Percentiles rank a stretch among this genome's conserved stretches.
phyloP scores from a whole-genome alignment of 805 yeast genomes.

The Zygosaccharomyces kombuchaensis region DNA sequence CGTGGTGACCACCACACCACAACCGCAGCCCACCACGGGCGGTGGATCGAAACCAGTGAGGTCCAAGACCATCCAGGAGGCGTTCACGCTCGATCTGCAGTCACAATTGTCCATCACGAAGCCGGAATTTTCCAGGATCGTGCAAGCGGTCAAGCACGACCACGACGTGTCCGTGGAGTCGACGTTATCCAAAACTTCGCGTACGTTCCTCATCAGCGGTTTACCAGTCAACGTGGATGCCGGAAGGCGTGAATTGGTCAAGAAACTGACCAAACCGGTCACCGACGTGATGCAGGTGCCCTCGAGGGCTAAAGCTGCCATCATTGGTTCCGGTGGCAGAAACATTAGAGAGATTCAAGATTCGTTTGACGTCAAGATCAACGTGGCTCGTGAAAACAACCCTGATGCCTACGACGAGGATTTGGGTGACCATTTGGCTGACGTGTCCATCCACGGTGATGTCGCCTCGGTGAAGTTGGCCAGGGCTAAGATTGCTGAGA shows the following conservation, averaged over 20 bases:
- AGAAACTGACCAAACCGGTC: constrained; percentile 73
- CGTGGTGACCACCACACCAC: constrained; percentile 21
- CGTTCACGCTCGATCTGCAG: constrained; percentile 67
- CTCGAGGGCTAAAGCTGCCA: constrained; percentile 64
- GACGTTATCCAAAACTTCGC: constrained; percentile 70
- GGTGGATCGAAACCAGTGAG: constrained; percentile 44
- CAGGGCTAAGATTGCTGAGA: constrained; percentile 58
- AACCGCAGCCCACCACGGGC: constrained; percentile 20
- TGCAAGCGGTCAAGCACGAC: constrained; percentile 58
- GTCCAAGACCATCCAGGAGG: constrained; percentile 66
- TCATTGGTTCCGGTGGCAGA: constrained; percentile 86
- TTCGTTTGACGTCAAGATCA: constrained; percentile 69
- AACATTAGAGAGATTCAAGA: constrained; percentile 74
- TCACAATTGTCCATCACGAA: constrained; percentile 62
- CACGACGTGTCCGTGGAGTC: constrained; percentile 69
- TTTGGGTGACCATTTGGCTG: constrained; percentile 53
- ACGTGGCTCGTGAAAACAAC: constrained; percentile 35
- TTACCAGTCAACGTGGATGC: constrained; percentile 55
- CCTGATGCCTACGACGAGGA: constrained; percentile 48
- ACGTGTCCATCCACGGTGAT: constrained; percentile 74
- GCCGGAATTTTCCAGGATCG: constrained; percentile 63
- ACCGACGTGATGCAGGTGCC: constrained; percentile 62
- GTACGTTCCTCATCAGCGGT: constrained; percentile 83
- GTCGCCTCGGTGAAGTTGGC: constrained; percentile 77
- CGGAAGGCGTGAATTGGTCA: constrained; percentile 73